These are phyloP conservation scores for Dunaliella primolecta DNA, from an alignment of 139 green algal genomes.

Conservation along the genomic window DNA sequence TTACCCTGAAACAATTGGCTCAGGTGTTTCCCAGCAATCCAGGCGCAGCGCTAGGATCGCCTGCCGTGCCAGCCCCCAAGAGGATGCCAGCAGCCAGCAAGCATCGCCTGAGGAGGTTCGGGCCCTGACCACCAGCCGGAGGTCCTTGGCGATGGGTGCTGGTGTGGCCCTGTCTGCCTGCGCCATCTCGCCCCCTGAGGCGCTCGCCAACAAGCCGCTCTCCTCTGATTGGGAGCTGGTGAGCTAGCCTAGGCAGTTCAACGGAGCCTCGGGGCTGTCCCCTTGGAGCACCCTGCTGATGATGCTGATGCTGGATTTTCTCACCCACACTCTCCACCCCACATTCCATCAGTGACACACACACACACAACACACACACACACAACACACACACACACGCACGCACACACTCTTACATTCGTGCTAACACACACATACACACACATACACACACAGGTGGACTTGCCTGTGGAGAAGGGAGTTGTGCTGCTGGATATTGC, in stretches of 20 bases:
- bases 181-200: not conserved
- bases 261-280: too few relatives aligned
- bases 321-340: not conserved
- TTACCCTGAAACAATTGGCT: too few relatives aligned
- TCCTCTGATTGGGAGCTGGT: slow-evolving; percentile 69
- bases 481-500: slow-evolving; percentile 95
- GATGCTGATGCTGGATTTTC: not conserved
- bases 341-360: slow-evolving; percentile 1
- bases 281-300: too few relatives aligned
- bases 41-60: too few relatives aligned
- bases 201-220: slow-evolving; percentile 45
- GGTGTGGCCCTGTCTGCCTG: not conserved
- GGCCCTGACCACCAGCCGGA: not conserved
- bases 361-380: not conserved
- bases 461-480: slow-evolving; percentile 84
- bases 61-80: not conserved
- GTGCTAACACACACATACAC: not conserved
- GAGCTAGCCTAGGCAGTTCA: too few relatives aligned
- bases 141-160: not conserved
- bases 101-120: not conserved
- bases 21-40: too few relatives aligned
- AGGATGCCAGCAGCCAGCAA: not conserved
- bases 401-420: not conserved
- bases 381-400: not conserved
- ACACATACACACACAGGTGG: slow-evolving; percentile 41